Conservation (phyloP, 1,284 basidiomycete species). For the Hypsizygus ulmarius region DNA sequence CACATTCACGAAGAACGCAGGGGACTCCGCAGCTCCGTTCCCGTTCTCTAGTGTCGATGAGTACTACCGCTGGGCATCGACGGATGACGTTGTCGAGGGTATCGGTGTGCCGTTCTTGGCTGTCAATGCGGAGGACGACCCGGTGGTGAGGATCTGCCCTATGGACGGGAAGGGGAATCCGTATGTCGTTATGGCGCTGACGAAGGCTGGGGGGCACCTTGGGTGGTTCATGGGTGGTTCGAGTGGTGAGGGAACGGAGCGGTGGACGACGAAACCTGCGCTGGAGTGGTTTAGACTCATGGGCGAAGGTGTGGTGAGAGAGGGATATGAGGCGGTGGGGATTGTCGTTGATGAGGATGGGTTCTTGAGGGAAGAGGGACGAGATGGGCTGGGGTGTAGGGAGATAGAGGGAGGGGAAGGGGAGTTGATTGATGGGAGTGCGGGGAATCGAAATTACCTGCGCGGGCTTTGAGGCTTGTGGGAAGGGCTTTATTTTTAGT, state of each 20-base stretch:
- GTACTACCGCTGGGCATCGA: constrained; percentile 78
- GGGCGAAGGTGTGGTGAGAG: constrained; percentile 45
- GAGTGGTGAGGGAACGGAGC: constrained; percentile 37
- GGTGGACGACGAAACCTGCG: constrained; percentile 72
- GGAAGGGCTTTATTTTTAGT: neutral
- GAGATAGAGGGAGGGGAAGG: constrained; percentile 42
- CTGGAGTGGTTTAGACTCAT: constrained; percentile 68
- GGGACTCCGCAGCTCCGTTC: constrained; percentile 75
- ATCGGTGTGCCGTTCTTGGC: constrained; percentile 73
- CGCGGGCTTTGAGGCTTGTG: neutral
- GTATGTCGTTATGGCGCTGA: constrained; percentile 70
- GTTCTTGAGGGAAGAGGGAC: constrained; percentile 24
- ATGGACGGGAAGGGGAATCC: constrained; percentile 54
- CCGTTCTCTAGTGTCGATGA: constrained; percentile 69
- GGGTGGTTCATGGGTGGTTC: constrained; percentile 81
- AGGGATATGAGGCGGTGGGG: constrained; percentile 12
- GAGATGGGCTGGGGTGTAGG: constrained; percentile 48
- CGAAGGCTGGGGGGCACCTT: constrained; percentile 83
- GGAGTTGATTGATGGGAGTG: constrained; percentile 34
- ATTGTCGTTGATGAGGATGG: constrained; percentile 50
- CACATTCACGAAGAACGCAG: constrained; percentile 66
- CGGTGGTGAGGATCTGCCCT: constrained; percentile 67
- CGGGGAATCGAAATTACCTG: neutral
- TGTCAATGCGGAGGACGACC: constrained; percentile 89
- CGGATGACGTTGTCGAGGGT: constrained; percentile 46